Evolutionary conservation across 164 flowering plant genomes (phyloP), one percentile per base, ranked within the genome.

Genomic region (Warburgia ugandensis): DNA sequence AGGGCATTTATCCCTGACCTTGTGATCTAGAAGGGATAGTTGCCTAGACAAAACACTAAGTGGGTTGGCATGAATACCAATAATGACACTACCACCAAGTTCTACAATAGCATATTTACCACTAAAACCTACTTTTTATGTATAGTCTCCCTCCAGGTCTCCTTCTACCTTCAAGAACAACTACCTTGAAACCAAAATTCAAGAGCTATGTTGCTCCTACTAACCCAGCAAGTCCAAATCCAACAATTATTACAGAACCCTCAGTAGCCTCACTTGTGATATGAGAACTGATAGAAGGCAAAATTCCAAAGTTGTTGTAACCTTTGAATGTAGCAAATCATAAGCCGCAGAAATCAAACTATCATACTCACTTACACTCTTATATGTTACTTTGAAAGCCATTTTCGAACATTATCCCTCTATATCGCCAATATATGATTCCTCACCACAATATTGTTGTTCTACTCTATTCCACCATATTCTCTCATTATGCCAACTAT

Each of bases 11-110:
- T 88, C 96, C 62, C 97, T 77, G 21, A 92, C 89, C 72, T 92
- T 88, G 62, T 92, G 99, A 63, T 86, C 86, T 7, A 94, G 89
- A 58, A 84, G 69, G 6, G 86, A 67, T 29, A 88, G 76, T 70
- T 88, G 97, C 60, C 99, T 76, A 19, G 99, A 94, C 29, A 88
- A 46, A 70, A 92, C 94, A 17, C 94, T 97, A 16, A 92, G 76
- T 16, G 97, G 99, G 58, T 92, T 92, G 3, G 94, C 99, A 70
- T 84, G 85, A 22, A 78, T 77, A 40, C 99, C 97, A 2, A 95
- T 92, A 41, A 92, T 76, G 33, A 92, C 91, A 70, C 91, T 86
- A 12, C 97, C 99, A 45, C 99, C 99, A 37, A 88, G 78, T 56
- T 92, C 99, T n/a, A 75, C 91, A 7, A 83, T 84, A 0, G 84